Evolutionary conservation across 768 basidiomycete genomes (phyloP), one percentile per base, ranked within the genome.

Genomic region (Sporobolomyces phaffii): DNA sequence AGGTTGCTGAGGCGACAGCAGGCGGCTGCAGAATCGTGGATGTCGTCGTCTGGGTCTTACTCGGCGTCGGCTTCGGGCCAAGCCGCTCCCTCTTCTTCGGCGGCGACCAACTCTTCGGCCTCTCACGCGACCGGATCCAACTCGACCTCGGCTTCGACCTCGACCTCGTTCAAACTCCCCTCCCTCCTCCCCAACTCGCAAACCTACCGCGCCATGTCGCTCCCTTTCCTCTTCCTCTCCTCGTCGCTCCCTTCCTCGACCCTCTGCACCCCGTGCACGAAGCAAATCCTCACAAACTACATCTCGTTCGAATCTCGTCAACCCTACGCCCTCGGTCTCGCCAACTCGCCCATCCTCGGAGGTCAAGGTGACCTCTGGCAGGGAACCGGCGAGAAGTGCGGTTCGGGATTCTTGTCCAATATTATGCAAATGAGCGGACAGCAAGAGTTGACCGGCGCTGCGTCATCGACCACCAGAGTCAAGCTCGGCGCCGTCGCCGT

Each of bases 241-340:
- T 80, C 87, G 49, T 68, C 73, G 66, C 78, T 83, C 75, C 41
- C 82, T 31, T 77, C 80, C n/a, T 72, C 77, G 31, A 58, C 78
- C 28, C 86, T 96, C 48, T 97, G 94, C 85, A 85, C 82, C 3
- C 72, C 85, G 18, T 98, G 94, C 85, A 85, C 89, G 17, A 84
- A 87, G 76, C 83, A 82, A 69, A 80, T 92, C 75, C 76, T 98
- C 71, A 83, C 84, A 2, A 72, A 85, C 13, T 99, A 89, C 82
- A 85, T 90, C 77, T 77, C 80, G 62, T 93, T 84, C 78, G 89
- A 92, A 79, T 83, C 84, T 45, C 77, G 77, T 62, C 78, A 80
- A 48, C 87, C 87, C 2, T 97, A 91, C 77, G 66, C 83, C 11
- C 84, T 87, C 33, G 91, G 94, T 54, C 74, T 96, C 31, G 58